These are phyloP conservation scores for Teunomyces pallodes DNA, from an alignment of 805 yeast species.

Conservation along the genomic window DNA sequence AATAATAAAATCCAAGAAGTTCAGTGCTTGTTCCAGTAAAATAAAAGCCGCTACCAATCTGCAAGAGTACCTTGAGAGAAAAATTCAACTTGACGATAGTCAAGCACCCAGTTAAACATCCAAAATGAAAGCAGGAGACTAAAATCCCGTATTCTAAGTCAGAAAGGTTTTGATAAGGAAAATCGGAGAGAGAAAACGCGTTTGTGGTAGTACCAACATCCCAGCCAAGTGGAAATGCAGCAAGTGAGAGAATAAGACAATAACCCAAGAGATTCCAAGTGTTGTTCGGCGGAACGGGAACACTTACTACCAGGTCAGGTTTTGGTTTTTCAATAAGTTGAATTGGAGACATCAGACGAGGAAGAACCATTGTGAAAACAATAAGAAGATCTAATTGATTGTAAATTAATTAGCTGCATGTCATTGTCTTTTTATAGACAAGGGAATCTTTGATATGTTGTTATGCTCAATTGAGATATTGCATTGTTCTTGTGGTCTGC, in stretches of 20 bases:
- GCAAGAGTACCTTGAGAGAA: constrained; percentile 13
- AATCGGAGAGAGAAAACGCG: constrained; percentile 11
- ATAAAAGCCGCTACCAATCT: constrained; percentile 14
- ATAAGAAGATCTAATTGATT: not conserved
- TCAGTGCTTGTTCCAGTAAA: constrained; percentile 17
- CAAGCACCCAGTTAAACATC: constrained; percentile 20
- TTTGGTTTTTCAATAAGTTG: not conserved
- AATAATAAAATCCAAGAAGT: constrained; percentile 4
- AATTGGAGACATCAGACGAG: not conserved
- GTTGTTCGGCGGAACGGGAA: not conserved
- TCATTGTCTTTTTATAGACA: not conserved
- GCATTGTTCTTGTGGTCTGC: constrained; percentile 2
- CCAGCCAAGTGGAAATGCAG: constrained; percentile 26
- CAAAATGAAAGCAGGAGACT: constrained; percentile 23
- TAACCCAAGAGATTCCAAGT: constrained; percentile 1
- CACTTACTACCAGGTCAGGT: not conserved
- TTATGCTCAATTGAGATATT: not conserved
- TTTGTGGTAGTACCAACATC: constrained; percentile 23
- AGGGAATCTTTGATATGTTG: not conserved
- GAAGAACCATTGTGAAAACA: not conserved
- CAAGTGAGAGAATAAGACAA: constrained; percentile 11
- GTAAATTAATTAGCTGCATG: not conserved
- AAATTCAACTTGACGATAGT: constrained; percentile 9
- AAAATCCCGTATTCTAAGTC: constrained; percentile 16
- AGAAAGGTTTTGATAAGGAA: constrained; percentile 9